A percentile compares a stretch with the other conserved stretches of the same genome.
Conservation (phyloP, 106 monocot species). For the Agapanthus africanus region DNA sequence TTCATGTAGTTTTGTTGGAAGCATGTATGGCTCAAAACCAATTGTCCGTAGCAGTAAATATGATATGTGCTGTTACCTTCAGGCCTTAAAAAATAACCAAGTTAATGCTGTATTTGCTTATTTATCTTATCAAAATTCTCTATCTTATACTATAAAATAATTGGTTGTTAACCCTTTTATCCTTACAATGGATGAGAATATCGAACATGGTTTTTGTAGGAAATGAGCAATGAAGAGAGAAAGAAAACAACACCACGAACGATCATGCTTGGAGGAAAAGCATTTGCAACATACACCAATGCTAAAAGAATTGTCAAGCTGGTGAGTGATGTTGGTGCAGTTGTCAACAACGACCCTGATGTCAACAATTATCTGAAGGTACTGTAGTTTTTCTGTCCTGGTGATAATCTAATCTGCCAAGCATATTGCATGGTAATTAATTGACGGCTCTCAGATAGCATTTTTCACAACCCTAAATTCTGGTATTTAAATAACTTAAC, state of each 20-base stretch:
- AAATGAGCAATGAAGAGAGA: constrained; percentile 75
- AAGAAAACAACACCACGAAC: constrained; percentile 68
- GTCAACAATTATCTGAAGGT: constrained; percentile 71
- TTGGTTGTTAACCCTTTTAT: not conserved
- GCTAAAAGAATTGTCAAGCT: constrained; percentile 93
- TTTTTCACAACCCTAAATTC: not conserved
- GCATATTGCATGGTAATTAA: not conserved
- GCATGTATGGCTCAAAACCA: not conserved
- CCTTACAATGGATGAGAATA: not conserved
- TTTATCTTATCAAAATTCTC: not conserved
- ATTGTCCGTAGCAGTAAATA: not conserved
- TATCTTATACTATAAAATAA: not conserved
- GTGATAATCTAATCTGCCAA: not conserved
- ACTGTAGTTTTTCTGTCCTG: constrained; percentile 4
- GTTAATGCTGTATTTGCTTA: not conserved
- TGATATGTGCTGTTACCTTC: not conserved
- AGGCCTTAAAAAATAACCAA: not conserved
- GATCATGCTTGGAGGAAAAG: constrained; percentile 89
- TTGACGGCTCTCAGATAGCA: not conserved
- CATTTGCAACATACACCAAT: constrained; percentile 96
- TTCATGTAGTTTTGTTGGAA: not conserved
- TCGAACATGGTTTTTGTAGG: constrained; percentile 38
- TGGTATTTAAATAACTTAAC: too few relatives aligned
- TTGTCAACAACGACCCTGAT: constrained; percentile 83
- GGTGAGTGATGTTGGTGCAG: constrained; percentile 83